Evolutionary conservation across 371 early-diverging fungal species (phyloP).

Genomic region (Capniomyces stellatus): DNA sequence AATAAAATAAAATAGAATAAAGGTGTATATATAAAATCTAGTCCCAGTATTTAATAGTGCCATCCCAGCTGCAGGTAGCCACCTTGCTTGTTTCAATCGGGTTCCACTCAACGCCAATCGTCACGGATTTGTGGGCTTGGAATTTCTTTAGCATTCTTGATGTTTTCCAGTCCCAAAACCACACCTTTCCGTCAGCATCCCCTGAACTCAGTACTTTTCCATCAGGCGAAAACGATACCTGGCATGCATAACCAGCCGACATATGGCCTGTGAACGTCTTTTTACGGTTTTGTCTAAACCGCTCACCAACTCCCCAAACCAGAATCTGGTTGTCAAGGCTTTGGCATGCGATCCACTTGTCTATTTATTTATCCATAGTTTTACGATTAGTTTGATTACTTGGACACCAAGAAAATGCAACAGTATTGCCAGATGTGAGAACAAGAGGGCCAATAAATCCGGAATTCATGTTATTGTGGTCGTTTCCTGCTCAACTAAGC

Average conservation of each 20-base stretch:
- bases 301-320: conserved; percentile 69
- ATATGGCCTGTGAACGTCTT: conserved; percentile 84
- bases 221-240: conserved; percentile 83
- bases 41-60: conserved; percentile 83
- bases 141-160: conserved; percentile 61
- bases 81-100: conserved; percentile 87
- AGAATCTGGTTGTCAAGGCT: conserved; percentile 88
- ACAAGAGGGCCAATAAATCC: too few species aligned
- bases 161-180: conserved; percentile 96
- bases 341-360: conserved; percentile 84
- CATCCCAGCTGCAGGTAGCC: conserved; percentile 92
- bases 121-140: conserved; percentile 70
- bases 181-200: conserved; percentile 80
- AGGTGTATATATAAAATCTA: conserved; percentile 14
- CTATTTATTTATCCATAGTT: too few species aligned
- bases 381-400: too few species aligned
- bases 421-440: too few species aligned
- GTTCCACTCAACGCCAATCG: conserved; percentile 83
- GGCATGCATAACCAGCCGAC: conserved; percentile 89
- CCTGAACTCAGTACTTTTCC: conserved; percentile 77
- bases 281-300: conserved; percentile 73
- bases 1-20: background rate
- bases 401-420: too few species aligned
- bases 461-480: too few species aligned
- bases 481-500: too few species aligned